Evolutionary conservation across 805 yeast species (phyloP), one percentile per base, ranked within the genome.

Genomic region (Monosporozyma solicola): DNA sequence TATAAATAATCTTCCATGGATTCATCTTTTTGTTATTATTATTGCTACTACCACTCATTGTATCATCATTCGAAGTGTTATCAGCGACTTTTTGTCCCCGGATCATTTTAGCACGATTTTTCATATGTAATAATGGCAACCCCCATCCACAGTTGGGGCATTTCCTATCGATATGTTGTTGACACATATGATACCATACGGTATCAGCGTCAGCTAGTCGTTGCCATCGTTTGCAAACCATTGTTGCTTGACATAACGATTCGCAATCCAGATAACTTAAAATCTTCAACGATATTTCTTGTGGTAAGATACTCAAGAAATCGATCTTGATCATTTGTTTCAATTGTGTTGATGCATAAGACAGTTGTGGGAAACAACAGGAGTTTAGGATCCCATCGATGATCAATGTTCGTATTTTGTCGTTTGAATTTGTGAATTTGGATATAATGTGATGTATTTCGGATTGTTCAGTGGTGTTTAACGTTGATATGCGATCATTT

Each of bases 71-170:
- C 20, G 20, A 20, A 20, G 20, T 20, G 20, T 20, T 20, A 20
- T 20, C 20, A 20, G 20, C 20, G 20, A 20, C 20, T 20, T 20
- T 20, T 20, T 20, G 20, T 20, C 50, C 50, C 27, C 39, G 29
- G 51, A 51, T 51, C 51, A 47, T 55, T 55, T 86, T 70, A 1
- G 84, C 85, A 52, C 85, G 75, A 37, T 56, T 56, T 65, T 84
- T 86, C 82, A 90, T 88, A 63, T 90, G 96, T 81, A 94, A 80
- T 55, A 94, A 72, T 2, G 99, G 99, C 58, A 94, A 75, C 4
- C 99, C 99, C 99, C 99, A 94, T 15, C 99, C 99, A 72, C 99
- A 94, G 64, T 88, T 88, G 41, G 97, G 96, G 72, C 99, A 94
- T 69, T 94, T 94, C 55, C 95, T 78, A 71, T 94, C 99, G 52